Evolutionary conservation across 352 stramenopile genomes (phyloP), one percentile per base, ranked within the genome.

Genomic region (Phytophthora brassicae): DNA sequence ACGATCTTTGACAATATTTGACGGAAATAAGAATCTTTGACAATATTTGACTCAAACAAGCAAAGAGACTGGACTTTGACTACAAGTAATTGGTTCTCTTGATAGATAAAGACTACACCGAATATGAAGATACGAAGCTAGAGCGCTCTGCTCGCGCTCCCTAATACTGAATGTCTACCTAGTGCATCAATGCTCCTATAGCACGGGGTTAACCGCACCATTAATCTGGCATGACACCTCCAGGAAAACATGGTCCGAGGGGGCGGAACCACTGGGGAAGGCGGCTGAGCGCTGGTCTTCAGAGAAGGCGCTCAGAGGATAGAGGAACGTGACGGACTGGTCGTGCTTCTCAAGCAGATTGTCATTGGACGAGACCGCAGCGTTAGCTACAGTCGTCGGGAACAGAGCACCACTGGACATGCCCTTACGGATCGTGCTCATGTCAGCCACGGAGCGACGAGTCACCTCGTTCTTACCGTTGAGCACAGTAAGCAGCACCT

Each of bases 211-310:
- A 16, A 66, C 73, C 20, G 61, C 72, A 14, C 61, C 72, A 55
- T 83, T 88, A 64, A 90, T 70, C 63, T 87, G 79, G 68, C 84
- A 92, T 60, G 81, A 92, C 47, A 92, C 84, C 52, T 92, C 84
- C 28, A 92, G 61, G 51, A 90, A 92, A 59, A 90, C 74, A n/a
- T 74, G 72, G 58, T 89, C 78, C 17, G 70, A 73, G 2, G 61
- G 16, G 38, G 38, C 26, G 17, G 60, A 59, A 12, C 58, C 47
- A 19, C 64, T 51, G 19, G 61, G 56, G 24, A 72, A 72, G 3
- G 69, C 73, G 44, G 60, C 64, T 38, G 68, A 73, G 44, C 75
- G 73, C 54, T 79, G 60, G 24, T 88, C 81, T 23, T 73, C 68
- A 2, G 76, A 77, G 57, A 92, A 92, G 16, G 84, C 86, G 39